Evolutionary conservation across 2,329 filamentous ascomycete genomes (phyloP), one percentile per base, ranked within the genome.

Genomic region (Xylaria sp.): DNA sequence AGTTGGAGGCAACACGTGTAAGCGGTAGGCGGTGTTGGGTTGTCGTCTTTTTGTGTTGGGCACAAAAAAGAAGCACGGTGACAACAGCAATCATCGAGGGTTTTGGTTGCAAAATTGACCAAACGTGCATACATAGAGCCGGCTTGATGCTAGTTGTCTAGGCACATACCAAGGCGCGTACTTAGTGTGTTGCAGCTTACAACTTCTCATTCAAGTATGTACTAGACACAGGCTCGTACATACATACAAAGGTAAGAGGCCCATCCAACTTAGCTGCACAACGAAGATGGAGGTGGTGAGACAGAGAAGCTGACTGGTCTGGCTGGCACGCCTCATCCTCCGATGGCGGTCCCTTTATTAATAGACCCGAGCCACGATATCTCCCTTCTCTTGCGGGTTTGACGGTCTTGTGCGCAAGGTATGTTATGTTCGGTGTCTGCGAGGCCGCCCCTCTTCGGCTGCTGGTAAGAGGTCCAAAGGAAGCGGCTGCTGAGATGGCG

Each of bases 271-370:
- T 37, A 44, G 66, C 57, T 44, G 51, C 63, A 7, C 58, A 7
- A 37, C 59, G 48, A 55, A 51, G 39, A 66, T 48, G 58, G 57
- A 56, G 62, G 46, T 62, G 58, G 55, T 66, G 58, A 64, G 60
- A 48, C 15, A 32, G 52, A 37, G 34, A 55, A 57, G 66, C 66
- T 66, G 66, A 69, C 65, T 71, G 67, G 67, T 37, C 51, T 52
- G 54, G 52, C 39, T 60, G 34, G 48, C 63, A 71, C 64, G 66
- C 60, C 60, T 64, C 66, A 66, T 67, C 63, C 66, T 71, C 70
- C 70, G 67, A 71, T 71, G 64, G 61, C 70, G 63, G 63, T 65
- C 60, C 51, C 34, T 51, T 55, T 62, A 60, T 63, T 68, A 67
- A 67, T 59, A 65, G 64, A 57, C 54, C 52, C 56, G 64, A 65